Evolutionary conservation across 495 filamentous ascomycete genomes (phyloP), one percentile per base, ranked within the genome.

Genomic region (Hypomontagnella monticulosa): DNA sequence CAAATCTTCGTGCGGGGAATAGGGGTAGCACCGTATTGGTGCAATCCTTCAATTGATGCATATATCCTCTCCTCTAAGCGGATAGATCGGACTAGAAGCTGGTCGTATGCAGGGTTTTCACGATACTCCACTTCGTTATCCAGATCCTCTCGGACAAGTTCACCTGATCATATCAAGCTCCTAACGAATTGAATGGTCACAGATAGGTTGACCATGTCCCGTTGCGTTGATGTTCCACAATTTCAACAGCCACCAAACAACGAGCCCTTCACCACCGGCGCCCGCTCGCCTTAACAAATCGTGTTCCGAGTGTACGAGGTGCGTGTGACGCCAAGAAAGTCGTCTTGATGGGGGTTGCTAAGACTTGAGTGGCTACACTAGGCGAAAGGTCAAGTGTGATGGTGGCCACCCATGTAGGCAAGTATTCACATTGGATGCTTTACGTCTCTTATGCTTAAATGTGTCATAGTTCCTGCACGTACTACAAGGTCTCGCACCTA

Each of bases 321-420:
- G 34, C 59, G 65, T 68, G 49, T 68, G 49, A 38, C 8, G 43
- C 59, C 38, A 63, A 60, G 42, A 20, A 18, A 20, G 18, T 32
- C 65, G 4, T 63, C 54, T 36, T 49, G 40, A 32, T 32, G 54
- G 14, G 14, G 20, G 18, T 51, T 54, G 18, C 64, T 63, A 63
- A 68, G 19, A 19, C 34, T 51, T 58, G 55, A 23, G 33, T 58
- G 34, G 46, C 30, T 19, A 33, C 20, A 56, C 36, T 58, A 63
- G 69, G 59, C 64, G 69, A 27, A 71, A 71, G 52, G 64, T 71
- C 12, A 71, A 71, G 48, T 71, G 69, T 64, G 69, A 71, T 50
- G 69, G 69, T 51, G 64, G 56, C n/a, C 55, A 71, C n/a, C 69
- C 69, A 49, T 71, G 69, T 48, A 62, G 64, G 64, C 51, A 57